A percentile compares a stretch with the other conserved stretches of the same genome.
Conservation (phyloP, 371 early-diverging fungal genomes). For the Zancudomyces culisetae region DNA sequence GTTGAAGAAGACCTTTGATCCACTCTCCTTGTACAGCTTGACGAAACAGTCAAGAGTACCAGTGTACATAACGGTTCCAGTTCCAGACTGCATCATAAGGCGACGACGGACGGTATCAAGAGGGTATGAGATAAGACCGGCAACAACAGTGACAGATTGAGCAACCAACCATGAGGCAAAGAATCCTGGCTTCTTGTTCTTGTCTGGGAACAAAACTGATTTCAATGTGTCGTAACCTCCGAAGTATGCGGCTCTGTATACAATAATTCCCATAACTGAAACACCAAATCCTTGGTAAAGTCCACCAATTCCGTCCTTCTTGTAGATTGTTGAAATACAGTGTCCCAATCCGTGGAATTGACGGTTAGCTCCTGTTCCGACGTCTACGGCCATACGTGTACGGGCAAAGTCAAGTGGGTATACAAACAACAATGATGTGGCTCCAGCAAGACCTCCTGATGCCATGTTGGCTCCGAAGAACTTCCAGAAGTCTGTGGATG, state of each 20-base stretch:
- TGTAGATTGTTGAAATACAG: conserved; percentile 38
- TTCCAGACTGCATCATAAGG: conserved; percentile 55
- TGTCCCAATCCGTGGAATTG: conserved; percentile 68
- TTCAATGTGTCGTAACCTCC: conserved; percentile 60
- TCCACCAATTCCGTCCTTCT: conserved; percentile 64
- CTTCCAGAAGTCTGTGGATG: conserved; percentile 35
- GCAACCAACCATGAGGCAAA: conserved; percentile 27
- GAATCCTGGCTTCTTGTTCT: conserved; percentile 26
- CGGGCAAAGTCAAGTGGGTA: conserved; percentile 51
- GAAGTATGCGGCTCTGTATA: conserved; percentile 78
- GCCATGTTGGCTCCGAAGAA: conserved; percentile 46
- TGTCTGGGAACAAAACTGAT: conserved; percentile 30
- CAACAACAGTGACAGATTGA: conserved; percentile 30
- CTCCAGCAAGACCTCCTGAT: conserved; percentile 53
- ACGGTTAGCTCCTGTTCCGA: conserved; percentile 35
- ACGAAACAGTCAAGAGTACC: conserved; percentile 46
- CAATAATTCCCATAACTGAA: conserved; percentile 62
- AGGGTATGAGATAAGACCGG: conserved; percentile 32
- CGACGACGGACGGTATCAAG: conserved; percentile 33
- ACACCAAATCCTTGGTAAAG: conserved; percentile 77
- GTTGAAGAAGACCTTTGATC: conserved; percentile 56
- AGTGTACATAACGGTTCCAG: conserved; percentile 47
- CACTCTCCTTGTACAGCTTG: conserved; percentile 48
- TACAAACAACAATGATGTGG: conserved; percentile 40
- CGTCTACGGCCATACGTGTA: conserved; percentile 48